Conservation (phyloP, 106 monocot species). For the Dioscorea dumetorum region DNA sequence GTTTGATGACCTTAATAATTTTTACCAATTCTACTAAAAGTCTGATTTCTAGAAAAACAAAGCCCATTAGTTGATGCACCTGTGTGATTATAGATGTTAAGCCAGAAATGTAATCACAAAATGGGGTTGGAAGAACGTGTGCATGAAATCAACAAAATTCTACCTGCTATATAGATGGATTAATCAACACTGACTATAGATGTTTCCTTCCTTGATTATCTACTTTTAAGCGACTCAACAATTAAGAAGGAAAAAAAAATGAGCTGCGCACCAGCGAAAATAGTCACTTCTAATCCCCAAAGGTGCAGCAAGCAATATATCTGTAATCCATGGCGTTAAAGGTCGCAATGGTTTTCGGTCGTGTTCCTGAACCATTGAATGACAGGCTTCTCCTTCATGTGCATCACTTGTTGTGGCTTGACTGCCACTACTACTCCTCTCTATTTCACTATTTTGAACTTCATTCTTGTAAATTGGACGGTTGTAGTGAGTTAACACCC, state of each 20-base stretch:
- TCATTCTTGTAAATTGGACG: conserved; percentile 82
- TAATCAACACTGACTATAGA: too few relatives aligned
- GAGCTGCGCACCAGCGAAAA: conserved; percentile 68
- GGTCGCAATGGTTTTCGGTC: conserved; percentile 80
- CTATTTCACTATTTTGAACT: conserved; percentile 40
- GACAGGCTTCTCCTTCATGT: conserved; percentile 22
- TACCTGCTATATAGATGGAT: too few relatives aligned
- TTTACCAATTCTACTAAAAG: too few relatives aligned
- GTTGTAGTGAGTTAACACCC: conserved; percentile 97
- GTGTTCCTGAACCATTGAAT: conserved; percentile 40
- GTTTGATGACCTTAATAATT: too few relatives aligned
- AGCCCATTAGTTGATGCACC: too few relatives aligned
- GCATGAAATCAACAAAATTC: too few relatives aligned
- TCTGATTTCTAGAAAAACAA: too few relatives aligned
- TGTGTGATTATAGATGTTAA: too few relatives aligned
- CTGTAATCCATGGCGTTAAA: conserved; percentile 94
- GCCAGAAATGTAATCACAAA: too few relatives aligned
- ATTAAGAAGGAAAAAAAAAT: neutral
- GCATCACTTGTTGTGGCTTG: conserved; percentile 63
- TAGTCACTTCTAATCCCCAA: conserved; percentile 97
- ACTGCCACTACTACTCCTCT: conserved; percentile 41
- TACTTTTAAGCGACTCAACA: neutral
- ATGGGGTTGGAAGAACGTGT: too few relatives aligned
- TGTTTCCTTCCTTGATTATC: neutral
- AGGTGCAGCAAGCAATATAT: conserved; percentile 92